Evolutionary conservation across 441 rosid species (phyloP), one percentile per base, ranked within the genome.

Genomic region (Euphorbia corollata): DNA sequence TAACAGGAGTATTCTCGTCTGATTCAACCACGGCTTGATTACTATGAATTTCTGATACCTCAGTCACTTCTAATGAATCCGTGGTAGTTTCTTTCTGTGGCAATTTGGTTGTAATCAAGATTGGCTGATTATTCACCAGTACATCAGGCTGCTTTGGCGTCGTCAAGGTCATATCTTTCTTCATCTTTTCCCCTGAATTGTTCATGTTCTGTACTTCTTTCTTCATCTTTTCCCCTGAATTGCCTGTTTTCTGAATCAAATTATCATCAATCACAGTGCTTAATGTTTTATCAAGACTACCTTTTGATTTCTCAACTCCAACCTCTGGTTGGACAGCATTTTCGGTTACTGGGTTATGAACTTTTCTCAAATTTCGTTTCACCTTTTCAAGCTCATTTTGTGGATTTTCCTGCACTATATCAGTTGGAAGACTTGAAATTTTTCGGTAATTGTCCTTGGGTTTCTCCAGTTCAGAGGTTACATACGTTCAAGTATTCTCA

Each of bases 351-450:
- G 93, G 95, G 68, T 81, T 88, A 69, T 87, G 93, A 65, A 94
- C 96, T 76, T 85, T 94, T 80, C 96, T 88, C 86, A 89, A 78
- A 78, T 77, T 86, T 22, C 94, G 88, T 74, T 92, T 92, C 65
- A 90, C 91, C 76, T 90, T 92, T 78, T 92, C 96, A 71, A 92
- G 87, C 75, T 88, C 97, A 82, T 51, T 77, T 71, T 87, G 93
- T 53, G 92, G 90, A 77, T 85, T 82, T 76, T 86, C 98, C 19
- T 74, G 85, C 68, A 69, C 75, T 2, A 79, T 67, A 54, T 88
- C 92, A 34, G 72, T 73, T 38, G 84, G 76, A 76, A 80, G 84
- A 75, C 74, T 81, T 20, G 90, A 66, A 68, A 80, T 68, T 78
- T 86, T 92, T 73, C 86, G 76, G 59, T 80, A 60, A 69, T 59